phyloP scores from a whole-genome alignment of 1,139 yeast genomes.

The Taphrina wiesneri region DNA sequence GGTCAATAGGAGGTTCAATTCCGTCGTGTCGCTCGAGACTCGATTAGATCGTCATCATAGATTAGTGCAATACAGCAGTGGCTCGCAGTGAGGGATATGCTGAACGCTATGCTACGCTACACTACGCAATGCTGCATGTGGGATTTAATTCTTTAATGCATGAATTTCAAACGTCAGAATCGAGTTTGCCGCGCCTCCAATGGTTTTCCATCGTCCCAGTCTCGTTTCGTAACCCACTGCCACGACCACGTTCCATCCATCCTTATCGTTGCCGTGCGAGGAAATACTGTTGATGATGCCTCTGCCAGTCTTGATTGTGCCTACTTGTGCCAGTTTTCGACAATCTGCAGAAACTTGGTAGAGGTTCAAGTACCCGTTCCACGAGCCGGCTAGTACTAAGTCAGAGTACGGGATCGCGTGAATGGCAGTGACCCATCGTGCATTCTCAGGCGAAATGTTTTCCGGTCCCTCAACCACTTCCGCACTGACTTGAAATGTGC shows the following conservation, averaged over 20 bases:
- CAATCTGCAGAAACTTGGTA: slow-evolving; percentile 74
- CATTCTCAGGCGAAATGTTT: slow-evolving; percentile 61
- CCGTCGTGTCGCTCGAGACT: neutral
- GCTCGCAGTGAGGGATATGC: neutral
- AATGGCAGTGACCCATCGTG: slow-evolving; percentile 82
- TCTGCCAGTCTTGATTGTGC: slow-evolving; percentile 30
- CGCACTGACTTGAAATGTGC: slow-evolving; percentile 65
- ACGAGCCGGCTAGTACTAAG: slow-evolving; percentile 82
- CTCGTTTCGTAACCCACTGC: slow-evolving; percentile 39
- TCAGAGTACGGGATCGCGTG: slow-evolving; percentile 89
- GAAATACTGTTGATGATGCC: slow-evolving; percentile 40
- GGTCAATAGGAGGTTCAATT: neutral
- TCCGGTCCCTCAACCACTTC: slow-evolving; percentile 46
- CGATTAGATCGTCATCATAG: neutral
- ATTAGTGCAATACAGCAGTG: neutral
- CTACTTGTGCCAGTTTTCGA: slow-evolving; percentile 38
- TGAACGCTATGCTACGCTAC: neutral
- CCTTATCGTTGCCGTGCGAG: slow-evolving; percentile 36
- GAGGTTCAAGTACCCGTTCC: slow-evolving; percentile 70
- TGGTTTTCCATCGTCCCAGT: slow-evolving; percentile 39
- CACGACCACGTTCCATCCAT: slow-evolving; percentile 36
- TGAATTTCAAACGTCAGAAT: slow-evolving; percentile 19
- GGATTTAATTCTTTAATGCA: neutral
- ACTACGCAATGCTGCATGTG: neutral
- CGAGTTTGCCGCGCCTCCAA: slow-evolving; percentile 36